A percentile compares a stretch with the other conserved stretches of the same genome.
Evolutionary conservation across 2,329 filamentous ascomycete genomes (phyloP).

Genomic region (Sporothrix protearum): DNA sequence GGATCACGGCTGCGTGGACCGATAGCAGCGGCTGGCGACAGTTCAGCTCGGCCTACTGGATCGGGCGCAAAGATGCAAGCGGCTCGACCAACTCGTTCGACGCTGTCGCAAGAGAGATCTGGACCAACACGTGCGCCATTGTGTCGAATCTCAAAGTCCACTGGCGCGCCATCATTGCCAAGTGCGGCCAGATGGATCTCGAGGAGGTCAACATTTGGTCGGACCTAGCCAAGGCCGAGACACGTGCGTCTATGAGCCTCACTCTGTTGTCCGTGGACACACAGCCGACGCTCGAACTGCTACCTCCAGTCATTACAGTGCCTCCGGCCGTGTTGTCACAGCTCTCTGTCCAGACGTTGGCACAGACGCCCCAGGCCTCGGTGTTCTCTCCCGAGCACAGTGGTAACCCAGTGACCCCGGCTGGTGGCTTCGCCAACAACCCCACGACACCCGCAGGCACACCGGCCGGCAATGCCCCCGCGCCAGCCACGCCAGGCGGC

Average conservation of each 20-base stretch:
- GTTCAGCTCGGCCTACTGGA: constrained; percentile 68
- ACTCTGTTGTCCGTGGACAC: constrained; percentile 64
- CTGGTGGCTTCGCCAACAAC: constrained; percentile 34
- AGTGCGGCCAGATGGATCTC: constrained; percentile 64
- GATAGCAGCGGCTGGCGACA: constrained; percentile 73
- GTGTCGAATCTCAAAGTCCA: constrained; percentile 66
- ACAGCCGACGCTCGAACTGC: constrained; percentile 59
- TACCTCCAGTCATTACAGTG: constrained; percentile 53
- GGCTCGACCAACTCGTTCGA: constrained; percentile 51
- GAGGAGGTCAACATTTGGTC: constrained; percentile 62
- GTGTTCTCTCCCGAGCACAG: constrained; percentile 60
- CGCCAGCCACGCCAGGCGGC: constrained; percentile 29
- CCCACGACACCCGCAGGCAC: constrained; percentile 39
- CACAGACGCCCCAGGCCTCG: constrained; percentile 61
- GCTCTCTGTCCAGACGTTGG: constrained; percentile 56
- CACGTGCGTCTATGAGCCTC: constrained; percentile 50
- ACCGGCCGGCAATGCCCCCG: constrained; percentile 26
- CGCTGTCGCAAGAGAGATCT: constrained; percentile 70
- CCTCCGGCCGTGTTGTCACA: constrained; percentile 43
- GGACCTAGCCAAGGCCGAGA: constrained; percentile 50
- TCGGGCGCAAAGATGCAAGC: constrained; percentile 56
- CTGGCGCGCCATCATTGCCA: constrained; percentile 74
- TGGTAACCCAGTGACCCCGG: constrained; percentile 49
- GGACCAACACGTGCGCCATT: constrained; percentile 72
- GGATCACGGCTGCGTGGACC: constrained; percentile 78